These are phyloP conservation scores for Stellera chamaejasme DNA, from an alignment of 345 rosid genomes.

Conservation along the genomic window DNA sequence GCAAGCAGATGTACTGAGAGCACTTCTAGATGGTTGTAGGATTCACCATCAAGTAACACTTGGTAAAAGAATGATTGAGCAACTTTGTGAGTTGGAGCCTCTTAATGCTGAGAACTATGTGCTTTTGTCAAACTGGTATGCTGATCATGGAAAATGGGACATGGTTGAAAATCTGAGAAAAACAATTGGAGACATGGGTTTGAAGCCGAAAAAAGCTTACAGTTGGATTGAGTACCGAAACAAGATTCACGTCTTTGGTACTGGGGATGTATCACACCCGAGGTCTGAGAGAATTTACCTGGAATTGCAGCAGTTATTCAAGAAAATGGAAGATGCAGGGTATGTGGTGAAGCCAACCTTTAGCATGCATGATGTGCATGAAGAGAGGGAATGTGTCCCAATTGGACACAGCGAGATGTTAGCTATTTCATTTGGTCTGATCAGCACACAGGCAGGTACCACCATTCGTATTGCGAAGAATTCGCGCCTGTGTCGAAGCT, in stretches of 20 bases:
- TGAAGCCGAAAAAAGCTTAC: conserved; percentile 35
- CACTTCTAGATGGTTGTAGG: conserved; percentile 42
- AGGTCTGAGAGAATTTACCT: conserved; percentile 34
- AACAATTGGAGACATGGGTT: conserved; percentile 34
- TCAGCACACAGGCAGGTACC: conserved; percentile 24
- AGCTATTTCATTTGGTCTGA: conserved; percentile 44
- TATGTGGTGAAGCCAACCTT: conserved; percentile 11
- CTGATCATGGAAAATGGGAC: conserved; percentile 24
- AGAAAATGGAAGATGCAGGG: conserved; percentile 22
- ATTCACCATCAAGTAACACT: conserved; percentile 22
- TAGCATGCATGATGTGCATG: conserved; percentile 36
- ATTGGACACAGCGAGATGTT: conserved; percentile 50
- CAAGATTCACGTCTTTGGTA: conserved; percentile 47
- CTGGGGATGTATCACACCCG: conserved; percentile 47
- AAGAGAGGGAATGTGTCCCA: conserved; percentile 34
- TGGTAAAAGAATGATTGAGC: conserved; percentile 34
- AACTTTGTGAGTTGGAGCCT: conserved; percentile 39
- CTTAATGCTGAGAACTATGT: conserved; percentile 45
- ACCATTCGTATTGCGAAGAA: conserved; percentile 35
- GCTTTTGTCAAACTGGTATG: conserved; percentile 34
- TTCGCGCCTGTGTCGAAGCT: conserved; percentile 24
- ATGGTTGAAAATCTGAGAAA: conserved; percentile 23
- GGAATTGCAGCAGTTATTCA: conserved; percentile 27
- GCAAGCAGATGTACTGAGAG: conserved; percentile 27
- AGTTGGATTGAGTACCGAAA: conserved; percentile 51